phyloP scores from a whole-genome alignment of 371 early-diverging fungal genomes.

The Lichtheimia corymbifera region DNA sequence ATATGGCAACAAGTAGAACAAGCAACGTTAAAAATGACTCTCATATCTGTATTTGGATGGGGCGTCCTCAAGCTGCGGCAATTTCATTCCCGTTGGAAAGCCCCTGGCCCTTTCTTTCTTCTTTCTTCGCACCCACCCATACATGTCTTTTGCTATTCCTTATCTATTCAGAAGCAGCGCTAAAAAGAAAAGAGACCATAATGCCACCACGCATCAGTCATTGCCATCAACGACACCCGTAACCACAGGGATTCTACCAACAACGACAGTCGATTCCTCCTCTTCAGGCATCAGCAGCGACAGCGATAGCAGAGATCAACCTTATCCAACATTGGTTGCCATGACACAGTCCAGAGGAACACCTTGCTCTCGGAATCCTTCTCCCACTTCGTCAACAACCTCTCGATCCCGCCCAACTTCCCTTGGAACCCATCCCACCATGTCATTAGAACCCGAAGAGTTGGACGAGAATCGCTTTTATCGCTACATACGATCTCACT shows the following conservation, averaged over 20 bases:
- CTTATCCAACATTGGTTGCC: conserved; percentile 37
- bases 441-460: conserved; percentile 37
- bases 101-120: conserved; percentile 6
- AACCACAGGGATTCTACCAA: not conserved
- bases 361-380: conserved; percentile 17
- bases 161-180: conserved; percentile 35
- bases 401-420: conserved; percentile 22
- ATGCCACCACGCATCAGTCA: conserved; percentile 5
- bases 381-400: conserved; percentile 22
- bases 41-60: not conserved
- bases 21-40: too few relatives aligned
- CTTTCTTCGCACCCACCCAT: conserved; percentile 2
- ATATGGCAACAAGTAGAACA: too few relatives aligned
- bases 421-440: conserved; percentile 4
- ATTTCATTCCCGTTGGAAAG: conserved; percentile 4
- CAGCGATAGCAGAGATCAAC: conserved; percentile 10
- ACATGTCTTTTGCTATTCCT: conserved; percentile 30
- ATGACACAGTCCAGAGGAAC: conserved; percentile 29
- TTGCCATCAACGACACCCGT: conserved; percentile 2
- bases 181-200: conserved; percentile 30
- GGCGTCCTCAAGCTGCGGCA: conserved; percentile 1
- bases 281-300: conserved; percentile 5
- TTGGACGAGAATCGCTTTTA: conserved; percentile 55
- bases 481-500: conserved; percentile 41
- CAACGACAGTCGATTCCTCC: not conserved